Conservation (phyloP, 129 eudicot genomes). For the Flaveria brownii region DNA sequence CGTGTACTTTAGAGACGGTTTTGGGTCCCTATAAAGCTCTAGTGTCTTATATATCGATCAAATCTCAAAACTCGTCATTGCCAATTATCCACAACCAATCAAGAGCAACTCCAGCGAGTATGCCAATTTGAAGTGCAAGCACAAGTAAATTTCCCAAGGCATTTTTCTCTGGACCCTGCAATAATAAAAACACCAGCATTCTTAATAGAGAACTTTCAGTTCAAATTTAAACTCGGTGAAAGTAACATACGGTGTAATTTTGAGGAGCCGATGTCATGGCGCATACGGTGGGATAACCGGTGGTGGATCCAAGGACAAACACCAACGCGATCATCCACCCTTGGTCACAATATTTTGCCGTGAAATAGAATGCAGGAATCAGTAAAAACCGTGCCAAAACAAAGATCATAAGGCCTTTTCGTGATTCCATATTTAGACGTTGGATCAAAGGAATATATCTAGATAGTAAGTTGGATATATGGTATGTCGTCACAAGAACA, state of each 20-base stretch:
- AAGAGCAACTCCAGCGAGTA: conserved; percentile 56
- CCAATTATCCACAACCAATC: conserved; percentile 79
- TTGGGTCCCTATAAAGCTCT: no score
- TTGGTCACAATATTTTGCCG: conserved; percentile 55
- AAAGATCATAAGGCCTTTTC: conserved; percentile 46
- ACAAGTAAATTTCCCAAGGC: conserved; percentile 63
- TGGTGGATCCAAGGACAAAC: conserved; percentile 51
- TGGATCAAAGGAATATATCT: conserved; percentile 57
- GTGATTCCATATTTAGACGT: conserved; percentile 42
- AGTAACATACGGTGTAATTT: conserved; percentile 46
- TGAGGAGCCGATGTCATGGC: conserved; percentile 51
- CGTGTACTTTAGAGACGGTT: no score
- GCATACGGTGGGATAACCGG: conserved; percentile 70
- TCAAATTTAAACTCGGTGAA: not conserved
- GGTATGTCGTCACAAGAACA: conserved; percentile 57
- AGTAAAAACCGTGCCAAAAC: conserved; percentile 45
- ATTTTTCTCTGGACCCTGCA: conserved; percentile 72
- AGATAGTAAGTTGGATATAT: conserved; percentile 47
- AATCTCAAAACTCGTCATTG: conserved; percentile 27
- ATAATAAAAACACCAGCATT: not conserved
- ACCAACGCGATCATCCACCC: conserved; percentile 66
- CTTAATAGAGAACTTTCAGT: not conserved
- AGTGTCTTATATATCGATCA: no score
- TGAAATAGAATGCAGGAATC: conserved; percentile 65
- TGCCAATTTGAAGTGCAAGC: conserved; percentile 48